phyloP scores from a whole-genome alignment of 306 rosid species.

The Gynostemma pentaphyllum region DNA sequence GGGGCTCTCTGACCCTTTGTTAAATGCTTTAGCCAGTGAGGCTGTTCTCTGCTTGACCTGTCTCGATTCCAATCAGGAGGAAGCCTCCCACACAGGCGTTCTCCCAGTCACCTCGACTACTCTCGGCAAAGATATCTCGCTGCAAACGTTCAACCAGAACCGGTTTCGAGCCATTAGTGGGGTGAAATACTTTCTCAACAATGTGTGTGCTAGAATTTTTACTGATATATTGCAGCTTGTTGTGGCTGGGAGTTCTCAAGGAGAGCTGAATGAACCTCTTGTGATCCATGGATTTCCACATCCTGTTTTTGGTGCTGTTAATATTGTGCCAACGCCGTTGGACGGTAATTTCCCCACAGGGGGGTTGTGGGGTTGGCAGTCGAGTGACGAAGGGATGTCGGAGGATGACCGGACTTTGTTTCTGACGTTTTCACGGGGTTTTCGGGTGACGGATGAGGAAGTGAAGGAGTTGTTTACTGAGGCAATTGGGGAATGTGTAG shows the following conservation, averaged over 20 bases:
- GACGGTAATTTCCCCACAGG: constrained; percentile 7
- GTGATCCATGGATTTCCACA: constrained; percentile 42
- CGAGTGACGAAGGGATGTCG: not conserved
- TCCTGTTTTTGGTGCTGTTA: constrained; percentile 32
- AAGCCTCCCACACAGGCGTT: not conserved
- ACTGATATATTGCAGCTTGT: constrained; percentile 30
- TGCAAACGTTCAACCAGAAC: constrained; percentile 18
- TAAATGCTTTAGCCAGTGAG: constrained; percentile 28
- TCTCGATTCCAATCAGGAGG: constrained; percentile 12
- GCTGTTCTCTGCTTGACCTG: constrained; percentile 29
- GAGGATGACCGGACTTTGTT: constrained; percentile 49
- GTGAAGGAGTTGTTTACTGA: constrained; percentile 18
- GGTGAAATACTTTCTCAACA: constrained; percentile 28
- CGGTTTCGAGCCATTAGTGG: constrained; percentile 28
- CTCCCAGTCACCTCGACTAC: constrained; percentile 23
- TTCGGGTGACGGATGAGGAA: constrained; percentile 32
- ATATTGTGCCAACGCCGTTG: constrained; percentile 11
- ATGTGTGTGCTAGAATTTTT: constrained; percentile 30
- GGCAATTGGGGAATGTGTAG: constrained; percentile 27
- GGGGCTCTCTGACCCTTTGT: not conserved
- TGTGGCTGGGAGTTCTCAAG: not conserved
- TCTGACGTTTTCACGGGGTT: constrained; percentile 52
- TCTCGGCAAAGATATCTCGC: constrained; percentile 18
- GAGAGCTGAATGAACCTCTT: not conserved
- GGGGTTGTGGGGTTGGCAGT: constrained; percentile 21